Base-by-base conservation (phyloP, 192 early-diverging fungal genomes). In the Gigaspora rosea region DNA sequence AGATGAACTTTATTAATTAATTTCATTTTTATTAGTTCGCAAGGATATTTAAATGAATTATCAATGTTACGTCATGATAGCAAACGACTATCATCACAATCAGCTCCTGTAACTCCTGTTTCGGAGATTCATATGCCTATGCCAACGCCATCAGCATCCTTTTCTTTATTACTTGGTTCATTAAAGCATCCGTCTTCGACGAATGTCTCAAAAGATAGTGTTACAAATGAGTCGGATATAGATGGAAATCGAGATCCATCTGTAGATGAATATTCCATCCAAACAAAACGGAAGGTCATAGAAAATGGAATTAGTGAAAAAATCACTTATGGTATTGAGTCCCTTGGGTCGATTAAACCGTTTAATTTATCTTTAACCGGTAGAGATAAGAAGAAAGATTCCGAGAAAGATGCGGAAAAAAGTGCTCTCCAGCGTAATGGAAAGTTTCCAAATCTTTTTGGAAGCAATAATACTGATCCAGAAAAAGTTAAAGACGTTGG, bases 1-100 rank as follows among this genome's bases (percentile, higher is more conserved):
- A 49, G 52, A 11, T 13, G 36, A 22, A 50, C 16, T 56, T 68
- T 2, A 18, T 64, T 35, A 6, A 65, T 35, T 49, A 78, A 62
- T 41, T 22, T 57, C 9, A n/a, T 58, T 57, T 58, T 47, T 32
- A 73, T 49, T 20, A 87, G 87, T 50, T 86, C 77, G 8, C 81
- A 79, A 27, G 86, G 88, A n/a, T 88, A 85, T 52, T 69, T 85
- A 4, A 63, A 75, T 20, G 52, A 82, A 18, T 20, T 83, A 0
- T 82, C 79, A n/a, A 63, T 77, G 10, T 61, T 80, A 6, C 51
- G 66, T 20, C 73, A 78, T 70, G 74, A 80, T 41, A 64, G 75
- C 22, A 57, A 32, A 4, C 54, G 62, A 1, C 10, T 52, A 11
- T 9, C n/a, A n/a, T 20, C 64, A 47, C 64, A 66, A 46, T 66